phyloP scores from a whole-genome alignment of 73 alveolate species.

The Paramecium tetraurelia region DNA sequence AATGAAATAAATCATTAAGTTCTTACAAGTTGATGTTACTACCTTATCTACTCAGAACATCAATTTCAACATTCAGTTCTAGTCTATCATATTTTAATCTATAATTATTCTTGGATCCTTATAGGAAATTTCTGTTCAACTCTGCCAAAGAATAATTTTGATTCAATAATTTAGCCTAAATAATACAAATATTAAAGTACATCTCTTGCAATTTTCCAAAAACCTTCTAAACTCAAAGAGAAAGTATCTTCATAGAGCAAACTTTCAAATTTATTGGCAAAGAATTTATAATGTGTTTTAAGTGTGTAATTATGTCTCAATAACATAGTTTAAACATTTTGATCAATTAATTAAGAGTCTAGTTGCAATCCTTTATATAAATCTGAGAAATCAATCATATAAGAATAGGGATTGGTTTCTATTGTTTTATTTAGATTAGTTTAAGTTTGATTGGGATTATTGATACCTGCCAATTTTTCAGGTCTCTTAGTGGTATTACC shows the following conservation, averaged over 20 bases:
- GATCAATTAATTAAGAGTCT: constrained; percentile 77
- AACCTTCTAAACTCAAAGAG: constrained; percentile 53
- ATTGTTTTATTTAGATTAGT: constrained; percentile 77
- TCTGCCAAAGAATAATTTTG: constrained; percentile 6
- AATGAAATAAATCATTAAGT: constrained; percentile 52
- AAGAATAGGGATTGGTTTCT: constrained; percentile 92
- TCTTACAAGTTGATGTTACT: constrained; percentile 54
- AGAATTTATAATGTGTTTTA: constrained; percentile 86
- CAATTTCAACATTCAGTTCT: constrained; percentile 43
- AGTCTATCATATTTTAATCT: constrained; percentile 23
- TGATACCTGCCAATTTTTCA: constrained; percentile 37
- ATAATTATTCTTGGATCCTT: constrained; percentile 60
- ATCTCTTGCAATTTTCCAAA: constrained; percentile 58
- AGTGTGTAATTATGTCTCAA: constrained; percentile 87
- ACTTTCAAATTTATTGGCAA: constrained; percentile 73
- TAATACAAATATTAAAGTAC: background rate
- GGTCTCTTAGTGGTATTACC: constrained; percentile 16
- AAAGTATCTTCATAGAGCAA: constrained; percentile 57
- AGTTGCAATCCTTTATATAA: constrained; percentile 79
- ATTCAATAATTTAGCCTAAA: constrained; percentile 22
- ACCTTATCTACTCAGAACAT: constrained; percentile 59
- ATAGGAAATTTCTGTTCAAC: constrained; percentile 46
- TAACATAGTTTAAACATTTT: constrained; percentile 87
- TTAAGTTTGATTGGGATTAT: constrained; percentile 38
- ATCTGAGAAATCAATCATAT: constrained; percentile 90